Evolutionary conservation across 306 rosid species (phyloP).

Genomic region (Trichosanthes truncata): DNA sequence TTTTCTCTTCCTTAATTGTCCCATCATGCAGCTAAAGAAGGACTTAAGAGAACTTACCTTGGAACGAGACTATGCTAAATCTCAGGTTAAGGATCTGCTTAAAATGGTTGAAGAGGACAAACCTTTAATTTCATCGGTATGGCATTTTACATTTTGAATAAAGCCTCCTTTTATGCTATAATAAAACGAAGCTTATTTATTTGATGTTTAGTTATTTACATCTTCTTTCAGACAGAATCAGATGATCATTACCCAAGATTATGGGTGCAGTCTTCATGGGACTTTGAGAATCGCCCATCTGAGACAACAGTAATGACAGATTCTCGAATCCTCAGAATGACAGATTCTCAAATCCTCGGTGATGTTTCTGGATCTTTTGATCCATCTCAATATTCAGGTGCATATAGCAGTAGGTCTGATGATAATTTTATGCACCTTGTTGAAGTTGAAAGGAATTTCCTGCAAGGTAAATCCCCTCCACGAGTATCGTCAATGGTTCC

Average conservation of each 20-base stretch:
- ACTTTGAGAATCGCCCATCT: slow-evolving; percentile 32
- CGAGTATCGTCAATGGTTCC: slow-evolving; percentile 18
- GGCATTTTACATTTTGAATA: background rate
- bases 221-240: slow-evolving; percentile 36
- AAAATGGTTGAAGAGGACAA: slow-evolving; percentile 41
- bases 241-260: slow-evolving; percentile 51
- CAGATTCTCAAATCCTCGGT: slow-evolving; percentile 24
- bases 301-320: slow-evolving; percentile 21
- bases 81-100: slow-evolving; percentile 66
- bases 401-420: slow-evolving; percentile 47
- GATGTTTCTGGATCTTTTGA: slow-evolving; percentile 46
- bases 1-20: slow-evolving; percentile 6
- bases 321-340: slow-evolving; percentile 17
- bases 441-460: slow-evolving; percentile 47
- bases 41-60: slow-evolving; percentile 47
- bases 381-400: slow-evolving; percentile 71
- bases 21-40: slow-evolving; percentile 60
- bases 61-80: slow-evolving; percentile 65
- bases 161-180: slow-evolving; percentile 11
- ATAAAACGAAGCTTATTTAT: slow-evolving; percentile 6
- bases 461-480: slow-evolving; percentile 31
- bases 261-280: slow-evolving; percentile 50
- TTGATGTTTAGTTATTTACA: slow-evolving; percentile 15
- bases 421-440: slow-evolving; percentile 56
- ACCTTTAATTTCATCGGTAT: slow-evolving; percentile 26